phyloP scores from a whole-genome alignment of 176 grass and related monocot genomes.

The Lolium rigidum region DNA sequence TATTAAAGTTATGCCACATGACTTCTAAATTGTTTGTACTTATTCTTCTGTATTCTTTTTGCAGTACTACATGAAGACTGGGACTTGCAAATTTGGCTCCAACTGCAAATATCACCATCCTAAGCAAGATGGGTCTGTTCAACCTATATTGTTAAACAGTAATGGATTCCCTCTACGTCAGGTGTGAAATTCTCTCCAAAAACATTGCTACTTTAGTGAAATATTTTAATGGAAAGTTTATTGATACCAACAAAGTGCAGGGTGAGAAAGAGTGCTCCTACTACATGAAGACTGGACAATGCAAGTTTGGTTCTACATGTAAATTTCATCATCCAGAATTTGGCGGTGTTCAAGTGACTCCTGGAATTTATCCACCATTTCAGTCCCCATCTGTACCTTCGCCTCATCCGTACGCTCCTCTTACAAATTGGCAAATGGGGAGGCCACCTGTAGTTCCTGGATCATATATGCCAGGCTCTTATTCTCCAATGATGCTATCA shows the following conservation, averaged over 20 bases:
- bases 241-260: slow-evolving; percentile 56
- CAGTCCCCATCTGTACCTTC: slow-evolving; percentile 64
- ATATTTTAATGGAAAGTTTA: slow-evolving; percentile 23
- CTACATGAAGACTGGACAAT: slow-evolving; percentile 96
- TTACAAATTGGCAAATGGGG: slow-evolving; percentile 77
- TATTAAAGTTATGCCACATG: slow-evolving; percentile 21
- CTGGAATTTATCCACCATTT: slow-evolving; percentile 69
- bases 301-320: slow-evolving; percentile 87
- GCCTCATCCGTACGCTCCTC: slow-evolving; percentile 63
- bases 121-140: slow-evolving; percentile 68
- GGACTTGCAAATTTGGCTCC: slow-evolving; percentile 84
- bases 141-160: slow-evolving; percentile 74
- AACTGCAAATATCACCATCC: slow-evolving; percentile 98
- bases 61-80: slow-evolving; percentile 92
- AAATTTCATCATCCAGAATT: slow-evolving; percentile 93
- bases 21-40: slow-evolving; percentile 13
- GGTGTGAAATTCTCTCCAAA: slow-evolving; percentile 52
- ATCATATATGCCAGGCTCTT: slow-evolving; percentile 68
- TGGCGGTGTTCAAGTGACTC: slow-evolving; percentile 52
- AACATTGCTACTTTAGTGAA: slow-evolving; percentile 32
- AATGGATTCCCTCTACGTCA: slow-evolving; percentile 74
- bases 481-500: slow-evolving; percentile 77
- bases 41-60: slow-evolving; percentile 36
- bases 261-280: slow-evolving; percentile 98
- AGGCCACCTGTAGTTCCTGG: slow-evolving; percentile 70